Base-by-base conservation (phyloP, 2,329 filamentous ascomycete species). In the Didymosphaeria variabile region DNA sequence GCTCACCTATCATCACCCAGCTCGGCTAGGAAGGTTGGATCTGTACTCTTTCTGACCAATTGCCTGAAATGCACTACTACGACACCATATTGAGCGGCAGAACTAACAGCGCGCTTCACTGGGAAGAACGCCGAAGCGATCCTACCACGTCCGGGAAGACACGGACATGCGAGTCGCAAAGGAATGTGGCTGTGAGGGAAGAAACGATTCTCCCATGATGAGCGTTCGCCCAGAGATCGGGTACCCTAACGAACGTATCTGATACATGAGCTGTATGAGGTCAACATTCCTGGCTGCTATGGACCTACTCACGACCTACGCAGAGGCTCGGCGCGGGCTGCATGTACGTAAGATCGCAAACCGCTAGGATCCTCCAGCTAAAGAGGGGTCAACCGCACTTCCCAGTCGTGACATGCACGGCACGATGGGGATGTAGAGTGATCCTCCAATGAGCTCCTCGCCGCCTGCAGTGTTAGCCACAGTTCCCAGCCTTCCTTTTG, bases 401-500 rank as follows among this genome's bases (percentile, higher is more conserved):
- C 19, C 38, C 52, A 55, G 38, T 42, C 42, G 29, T 36, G 31
- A 46, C 26, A 46, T 55, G 42, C 40, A 55, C 31, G 53, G 42
- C 34, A 44, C 32, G 53, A 42, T 55, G 42, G 42, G 29, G 53
- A 47, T 38, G 42, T 19, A 17, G 40, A n/a, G 17, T 15, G 4
- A 31, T 32, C 34, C 12, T 17, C 52, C 53, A 55, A 46, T 46
- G 42, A n/a, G 29, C 29, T 26, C 19, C 15, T 26, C 54, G 12
- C 53, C 47, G 15, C 53, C 34, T 38, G 44, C 58, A 57, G 23
- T 57, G 51, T 67, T 70, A 72, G 67, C 70, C 69, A 67, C 65
- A 61, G 61, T 58, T 54, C 63, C 61, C 58, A 54, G 64, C 63
- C 49, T 62, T 62, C 63, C 62, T 60, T 65, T 69, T 55, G 45